Base-by-base conservation (phyloP, 2,329 filamentous ascomycete genomes). In the Ophiocordyceps polyrhachis-furcata region DNA sequence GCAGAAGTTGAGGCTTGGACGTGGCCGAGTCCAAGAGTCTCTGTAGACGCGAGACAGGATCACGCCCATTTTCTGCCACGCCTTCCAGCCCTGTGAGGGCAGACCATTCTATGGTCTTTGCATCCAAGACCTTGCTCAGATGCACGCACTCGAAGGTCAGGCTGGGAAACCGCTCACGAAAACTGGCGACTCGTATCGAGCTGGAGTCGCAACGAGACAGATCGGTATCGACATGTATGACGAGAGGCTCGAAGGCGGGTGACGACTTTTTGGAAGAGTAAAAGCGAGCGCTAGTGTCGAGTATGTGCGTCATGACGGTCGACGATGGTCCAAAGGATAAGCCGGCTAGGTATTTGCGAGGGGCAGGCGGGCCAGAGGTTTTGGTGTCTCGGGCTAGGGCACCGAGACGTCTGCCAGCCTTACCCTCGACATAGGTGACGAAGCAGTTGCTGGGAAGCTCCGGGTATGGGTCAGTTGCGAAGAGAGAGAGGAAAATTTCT, bases 261-360 rank as follows among this genome's bases (percentile, higher is more conserved):
- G 77, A 72, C 5, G 76, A 74, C 51, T 76, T 77, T 48, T 75
- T 79, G 40, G 70, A 66, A 38, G 72, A 68, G 57, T 89, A 81
- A 45, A 70, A 72, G 50, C 73, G 67, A 41, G 83, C 67, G 55
- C 86, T 83, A 48, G 71, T 65, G 58, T 84, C 74, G 45, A 96
- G 66, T 20, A 93, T 70, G 53, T 89, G 74, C 28, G 93, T 68
- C 40, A 98, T 67, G 14, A 78, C 74, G 14, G 82, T 71, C 0
- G 89, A 96, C 1, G 83, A 91, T 1, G 82, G 67, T 1, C 91
- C 89, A 54, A 86, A 80, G 0, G 88, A 94, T 2, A 95, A 66
- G 6, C 87, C 85, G 19, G 94, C 66, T 17, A 94, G 66, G 42
- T 94, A 73, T 44, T 56, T 56, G 38, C 58, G 59, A 12, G 58